Conservation (phyloP, 495 filamentous ascomycete species). For the Pseudevernia furfuracea region DNA sequence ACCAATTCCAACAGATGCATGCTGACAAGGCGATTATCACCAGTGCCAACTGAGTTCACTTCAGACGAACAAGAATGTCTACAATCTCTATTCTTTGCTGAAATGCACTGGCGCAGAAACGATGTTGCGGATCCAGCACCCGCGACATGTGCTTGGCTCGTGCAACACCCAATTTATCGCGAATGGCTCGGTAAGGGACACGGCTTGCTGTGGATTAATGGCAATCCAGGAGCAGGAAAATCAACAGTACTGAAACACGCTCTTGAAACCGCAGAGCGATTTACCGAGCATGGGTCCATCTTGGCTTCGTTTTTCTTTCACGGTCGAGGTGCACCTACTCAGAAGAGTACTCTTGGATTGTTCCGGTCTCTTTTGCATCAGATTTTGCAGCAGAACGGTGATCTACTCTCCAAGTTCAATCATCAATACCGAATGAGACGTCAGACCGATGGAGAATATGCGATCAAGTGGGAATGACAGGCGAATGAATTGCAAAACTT, state of each 20-base stretch:
- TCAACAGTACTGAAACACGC: slow-evolving; percentile 21
- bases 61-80: slow-evolving; percentile 8
- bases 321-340: not conserved
- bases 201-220: slow-evolving; percentile 26
- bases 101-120: slow-evolving; percentile 17
- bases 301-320: slow-evolving; percentile 11
- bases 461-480: not conserved
- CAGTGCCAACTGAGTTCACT: not conserved
- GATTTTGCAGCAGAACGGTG: not conserved
- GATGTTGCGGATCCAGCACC: slow-evolving; percentile 13
- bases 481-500: not conserved
- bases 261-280: slow-evolving; percentile 1
- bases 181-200: slow-evolving; percentile 2
- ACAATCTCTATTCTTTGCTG: slow-evolving; percentile 13
- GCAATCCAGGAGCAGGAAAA: slow-evolving; percentile 25
- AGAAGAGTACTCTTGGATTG: slow-evolving; percentile 2
- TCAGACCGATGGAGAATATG: not conserved
- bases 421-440: not conserved
- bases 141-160: slow-evolving; percentile 19
- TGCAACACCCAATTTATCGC: not conserved
- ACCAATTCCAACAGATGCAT: not conserved
- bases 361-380: slow-evolving; percentile 11
- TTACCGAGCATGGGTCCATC: not conserved
- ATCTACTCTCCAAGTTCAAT: not conserved
- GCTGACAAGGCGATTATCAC: not conserved